Base-by-base conservation (phyloP, 2,329 filamentous ascomycete genomes). In the Aspergillus persii region DNA sequence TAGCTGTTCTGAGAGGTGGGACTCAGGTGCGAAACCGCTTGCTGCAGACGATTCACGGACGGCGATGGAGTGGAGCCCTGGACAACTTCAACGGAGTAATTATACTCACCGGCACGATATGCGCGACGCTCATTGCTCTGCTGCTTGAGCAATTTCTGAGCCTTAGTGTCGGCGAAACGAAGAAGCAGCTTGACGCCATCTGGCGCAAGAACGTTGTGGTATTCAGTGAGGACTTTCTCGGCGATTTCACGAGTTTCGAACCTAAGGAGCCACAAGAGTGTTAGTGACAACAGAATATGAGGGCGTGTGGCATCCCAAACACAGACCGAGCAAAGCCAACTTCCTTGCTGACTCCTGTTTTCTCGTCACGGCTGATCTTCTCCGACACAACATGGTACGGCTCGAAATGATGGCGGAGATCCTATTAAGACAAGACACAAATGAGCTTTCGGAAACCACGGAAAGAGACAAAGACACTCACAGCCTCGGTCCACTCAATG, bases 21-120 rank as follows among this genome's bases (percentile, higher is more conserved):
- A 49, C 76, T 79, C 59, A 79, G 65, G 58, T 78, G 76, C 49
- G 73, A 72, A 51, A 65, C 67, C 27, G 71, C 68, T 63, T 76
- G 76, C 58, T 75, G 75, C 50, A 78, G 66, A 60, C 77, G 77
- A 48, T 74, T 72, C 58, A 78, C 57, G 6, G 72, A 74, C 33
- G 79, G 77, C 30, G 79, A 80, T 4, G 79, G 79, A 59, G 77
- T 77, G 15, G 72, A 73, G 18, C 75, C 74, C 54, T 77, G 75
- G 12, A 79, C 77, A 39, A 80, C 74, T 60, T 80, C 79, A 50
- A 81, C 79, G 2, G 78, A 80, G 59, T 77, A 80, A 69, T 93
- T 93, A 79, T 98, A 98, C 80, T 98, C 95, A 59, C 95, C 95
- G 59, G 94, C 95, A 60, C 95, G 91, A 79, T 96, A 98, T 71